These are phyloP conservation scores for Chrysoporthe deuterocubensis DNA, from an alignment of 2,329 filamentous ascomycete genomes.

Conservation along the genomic window DNA sequence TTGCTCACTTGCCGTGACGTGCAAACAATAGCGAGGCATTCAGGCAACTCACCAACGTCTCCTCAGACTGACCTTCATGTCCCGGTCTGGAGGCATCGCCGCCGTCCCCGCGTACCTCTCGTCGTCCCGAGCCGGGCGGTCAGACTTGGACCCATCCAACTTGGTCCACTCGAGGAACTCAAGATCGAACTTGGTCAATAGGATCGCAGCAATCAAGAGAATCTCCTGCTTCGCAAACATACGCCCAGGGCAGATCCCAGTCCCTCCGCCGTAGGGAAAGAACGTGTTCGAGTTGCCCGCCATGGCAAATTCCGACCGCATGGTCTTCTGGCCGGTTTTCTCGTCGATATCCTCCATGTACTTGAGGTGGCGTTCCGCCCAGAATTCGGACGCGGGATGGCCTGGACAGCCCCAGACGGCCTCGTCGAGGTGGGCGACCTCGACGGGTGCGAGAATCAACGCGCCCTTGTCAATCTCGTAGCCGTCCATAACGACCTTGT, in stretches of 20 bases:
- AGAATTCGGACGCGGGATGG: constrained; percentile 27
- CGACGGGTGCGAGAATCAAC: constrained; percentile 33
- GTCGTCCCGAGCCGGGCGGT: constrained; percentile 27
- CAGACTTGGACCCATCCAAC: constrained; percentile 26
- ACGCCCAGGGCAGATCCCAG: constrained; percentile 42
- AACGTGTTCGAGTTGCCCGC: constrained; percentile 6
- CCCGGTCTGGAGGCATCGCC: constrained; percentile 31
- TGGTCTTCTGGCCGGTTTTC: constrained; percentile 3
- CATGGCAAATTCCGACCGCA: constrained; percentile 13
- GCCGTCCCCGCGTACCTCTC: constrained; percentile 18
- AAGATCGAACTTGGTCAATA: constrained; percentile 38
- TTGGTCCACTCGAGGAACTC: constrained; percentile 33
- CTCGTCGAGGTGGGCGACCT: constrained; percentile 33
- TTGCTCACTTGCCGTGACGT: background rate
- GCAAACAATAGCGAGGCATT: background rate
- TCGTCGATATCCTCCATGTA: background rate
- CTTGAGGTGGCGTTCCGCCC: constrained; percentile 26
- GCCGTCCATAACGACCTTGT: constrained; percentile 29
- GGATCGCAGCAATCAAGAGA: constrained; percentile 37
- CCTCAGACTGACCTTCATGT: constrained; percentile 30
- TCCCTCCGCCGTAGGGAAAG: constrained; percentile 38
- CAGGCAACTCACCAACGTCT: constrained; percentile 10
- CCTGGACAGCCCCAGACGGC: constrained; percentile 20
- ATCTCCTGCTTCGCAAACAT: constrained; percentile 47
- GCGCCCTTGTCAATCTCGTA: constrained; percentile 30